Evolutionary conservation across 306 rosid genomes (phyloP), one percentile per base, ranked within the genome.

Genomic region (Dalbergia cultrata): DNA sequence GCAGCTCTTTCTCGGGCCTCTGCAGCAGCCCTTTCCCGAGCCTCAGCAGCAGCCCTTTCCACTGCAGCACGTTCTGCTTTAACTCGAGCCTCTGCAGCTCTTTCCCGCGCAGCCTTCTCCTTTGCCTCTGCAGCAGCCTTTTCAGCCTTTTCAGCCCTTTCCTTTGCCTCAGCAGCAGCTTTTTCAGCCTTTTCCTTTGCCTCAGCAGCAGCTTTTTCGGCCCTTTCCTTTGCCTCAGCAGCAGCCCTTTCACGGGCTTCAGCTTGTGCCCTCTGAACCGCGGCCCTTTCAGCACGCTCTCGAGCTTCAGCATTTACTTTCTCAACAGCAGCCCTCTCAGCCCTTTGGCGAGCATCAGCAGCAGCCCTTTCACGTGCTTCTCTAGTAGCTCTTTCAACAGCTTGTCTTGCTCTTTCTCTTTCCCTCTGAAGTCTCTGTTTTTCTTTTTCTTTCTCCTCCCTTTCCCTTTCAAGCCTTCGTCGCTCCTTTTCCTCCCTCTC

Each of bases 171-270:
- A 54, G 83, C 79, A 44, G 87, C 71, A 67, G 80, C 81, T 64
- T 78, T 80, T 72, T 76, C 87, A 70, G 81, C 90, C 70, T 80
- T 81, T 33, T 85, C 90, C 76, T 79, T 83, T 85, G 88, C 94
- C 70, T 90, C 95, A 21, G 95, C 87, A 66, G 97, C 98, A 78
- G 90, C 98, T 87, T 77, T 93, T 83, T 95, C 94, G 8, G 98
- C 97, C 85, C 94, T 90, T 80, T 84, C 89, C 86, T 88, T 94
- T 59, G 99, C 98, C 49, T 84, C 98, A 7, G 89, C 89, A 56
- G 97, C 99, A 58, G 99, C 99, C 86, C 99, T 88, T 86, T 90
- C 98, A 72, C 98, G 96, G 67, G 99, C 99, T 87, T 91, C 98
- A 80, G 93, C 84, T 85, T 93, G 97, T 31, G 87, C 99, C 85